phyloP scores from a whole-genome alignment of 176 grass and related monocot species.

The Panicum miliaceum region DNA sequence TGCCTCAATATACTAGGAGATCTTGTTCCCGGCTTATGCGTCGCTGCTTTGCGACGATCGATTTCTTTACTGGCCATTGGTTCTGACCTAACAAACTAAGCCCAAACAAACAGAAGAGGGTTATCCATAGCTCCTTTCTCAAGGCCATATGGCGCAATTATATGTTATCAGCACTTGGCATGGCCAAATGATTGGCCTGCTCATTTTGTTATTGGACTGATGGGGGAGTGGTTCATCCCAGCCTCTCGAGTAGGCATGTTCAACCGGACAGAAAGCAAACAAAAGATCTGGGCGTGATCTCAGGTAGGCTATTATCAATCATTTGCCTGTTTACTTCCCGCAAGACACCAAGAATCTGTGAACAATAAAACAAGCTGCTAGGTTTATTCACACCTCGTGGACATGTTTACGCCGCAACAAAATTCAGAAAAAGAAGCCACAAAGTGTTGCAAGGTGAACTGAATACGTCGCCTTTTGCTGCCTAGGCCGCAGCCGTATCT shows the following conservation, averaged over 20 bases:
- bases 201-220: constrained; percentile 38
- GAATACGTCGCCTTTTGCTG: neutral
- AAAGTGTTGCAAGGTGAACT: constrained; percentile 27
- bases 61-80: constrained; percentile 45
- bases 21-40: constrained; percentile 44
- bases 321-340: constrained; percentile 56
- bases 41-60: constrained; percentile 29
- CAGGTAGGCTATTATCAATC: constrained; percentile 46
- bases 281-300: constrained; percentile 60
- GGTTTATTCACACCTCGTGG: constrained; percentile 22
- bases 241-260: constrained; percentile 39
- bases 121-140: constrained; percentile 49
- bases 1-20: constrained; percentile 41
- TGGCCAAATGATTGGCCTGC: constrained; percentile 62
- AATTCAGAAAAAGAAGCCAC: constrained; percentile 18
- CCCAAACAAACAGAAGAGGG: constrained; percentile 45
- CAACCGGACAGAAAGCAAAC: constrained; percentile 61
- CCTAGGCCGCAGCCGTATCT: constrained; percentile 26
- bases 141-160: constrained; percentile 41
- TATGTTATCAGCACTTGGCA: constrained; percentile 46
- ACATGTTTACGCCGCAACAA: neutral
- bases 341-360: constrained; percentile 61
- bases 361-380: constrained; percentile 41
- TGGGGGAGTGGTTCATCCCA: constrained; percentile 42
- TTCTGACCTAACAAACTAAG: constrained; percentile 59